Conservation (phyloP, 495 filamentous ascomycete genomes). For the Penicillium maclennaniae region DNA sequence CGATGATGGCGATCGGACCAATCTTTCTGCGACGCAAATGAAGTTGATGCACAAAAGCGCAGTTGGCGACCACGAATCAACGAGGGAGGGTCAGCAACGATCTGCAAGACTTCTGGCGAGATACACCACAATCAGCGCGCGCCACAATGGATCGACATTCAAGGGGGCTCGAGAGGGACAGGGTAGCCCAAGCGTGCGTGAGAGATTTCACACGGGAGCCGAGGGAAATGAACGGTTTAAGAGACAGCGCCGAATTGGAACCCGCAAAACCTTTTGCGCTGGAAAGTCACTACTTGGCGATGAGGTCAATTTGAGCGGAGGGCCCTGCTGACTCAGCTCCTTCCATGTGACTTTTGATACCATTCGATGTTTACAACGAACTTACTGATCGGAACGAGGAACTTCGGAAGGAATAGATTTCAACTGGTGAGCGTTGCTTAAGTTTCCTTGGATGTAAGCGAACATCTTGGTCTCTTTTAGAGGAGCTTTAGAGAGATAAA, state of each 20-base stretch:
- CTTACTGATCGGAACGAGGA: too few species aligned
- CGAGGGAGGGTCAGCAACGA: constrained; percentile 2
- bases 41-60: background rate
- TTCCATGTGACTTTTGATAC: background rate
- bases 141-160: constrained; percentile 11
- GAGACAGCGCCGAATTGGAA: constrained; percentile 3
- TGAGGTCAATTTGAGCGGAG: constrained; percentile 23
- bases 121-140: constrained; percentile 7
- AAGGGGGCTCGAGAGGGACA: background rate
- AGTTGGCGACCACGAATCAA: background rate
- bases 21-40: background rate
- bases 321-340: constrained; percentile 15
- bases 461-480: too few species aligned
- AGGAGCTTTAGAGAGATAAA: too few species aligned
- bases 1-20: background rate
- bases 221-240: constrained; percentile 23
- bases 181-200: background rate
- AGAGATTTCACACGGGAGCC: background rate
- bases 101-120: background rate
- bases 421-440: too few species aligned
- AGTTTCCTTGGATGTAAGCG: too few species aligned
- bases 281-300: constrained; percentile 7
- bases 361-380: background rate
- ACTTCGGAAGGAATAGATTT: too few species aligned
- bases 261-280: constrained; percentile 9